Base-by-base conservation (phyloP, 2,329 filamentous ascomycete genomes). In the Colletotrichum gigasporum region DNA sequence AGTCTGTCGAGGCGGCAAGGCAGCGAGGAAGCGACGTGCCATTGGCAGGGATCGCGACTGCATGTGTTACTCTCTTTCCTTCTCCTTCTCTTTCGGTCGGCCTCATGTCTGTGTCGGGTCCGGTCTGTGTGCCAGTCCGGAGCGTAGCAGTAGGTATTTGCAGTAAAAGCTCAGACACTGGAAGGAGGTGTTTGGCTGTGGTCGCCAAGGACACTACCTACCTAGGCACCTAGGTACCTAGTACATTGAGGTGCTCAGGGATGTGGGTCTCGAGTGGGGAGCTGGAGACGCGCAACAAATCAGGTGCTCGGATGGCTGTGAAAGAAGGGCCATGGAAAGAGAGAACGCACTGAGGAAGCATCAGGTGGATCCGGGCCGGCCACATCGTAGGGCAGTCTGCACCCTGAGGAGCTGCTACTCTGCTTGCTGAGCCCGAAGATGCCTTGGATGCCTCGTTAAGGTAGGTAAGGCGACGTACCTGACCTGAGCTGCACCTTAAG, bases 251-350 rank as follows among this genome's bases (percentile, higher is more conserved):
- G 14, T 28, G 26, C 10, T n/a, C 24, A 20, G 39, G 34, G 24
- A 39, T 37, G 37, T 44, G 34, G n/a, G 10, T 34, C 28, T 11
- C 2, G 4, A 44, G n/a, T n/a, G n/a, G n/a, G n/a, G n/a, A n/a
- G n/a, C n/a, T 58, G 53, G 53, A n/a, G 28, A 44, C 41, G 10
- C 4, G n/a, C 5, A 12, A 11, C 59, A 35, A 63, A 63, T 63
- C 44, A 63, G 22, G 35, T 35, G 53, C 35, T 58, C 28, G 10
- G 44, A 59, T 32, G 52, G 22, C 32, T 22, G 47, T 45, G 37
- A 47, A 55, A 51, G 37, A 28, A 16, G 54, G 30, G 39, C 41
- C 4, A 60, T 59, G 47, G 60, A 63, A 63, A 50, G 32, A 63
- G 47, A 39, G 41, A 52, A 32, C 53, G 53, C 53, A 56, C 41